phyloP scores from a whole-genome alignment of 2,329 filamentous ascomycete species.

The Calycina marina region DNA sequence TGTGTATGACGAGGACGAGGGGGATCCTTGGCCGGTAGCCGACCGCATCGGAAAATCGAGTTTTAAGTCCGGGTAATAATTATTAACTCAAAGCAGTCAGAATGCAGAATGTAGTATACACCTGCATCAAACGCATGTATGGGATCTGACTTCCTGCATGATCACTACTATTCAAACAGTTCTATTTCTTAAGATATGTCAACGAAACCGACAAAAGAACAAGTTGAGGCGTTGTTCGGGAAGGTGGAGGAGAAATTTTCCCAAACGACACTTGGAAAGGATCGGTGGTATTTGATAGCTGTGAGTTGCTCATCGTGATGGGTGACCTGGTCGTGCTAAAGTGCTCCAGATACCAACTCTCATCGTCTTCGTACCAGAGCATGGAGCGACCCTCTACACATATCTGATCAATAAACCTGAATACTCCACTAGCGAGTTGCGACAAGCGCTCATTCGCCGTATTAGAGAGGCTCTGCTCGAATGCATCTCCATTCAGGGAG shows the following conservation, averaged over 20 bases:
- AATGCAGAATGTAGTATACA: too few relatives aligned
- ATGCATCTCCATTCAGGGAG: constrained; percentile 40
- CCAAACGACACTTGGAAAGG: constrained; percentile 24
- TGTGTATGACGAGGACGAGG: too few relatives aligned
- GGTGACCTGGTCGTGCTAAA: too few relatives aligned
- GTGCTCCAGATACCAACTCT: constrained; percentile 17
- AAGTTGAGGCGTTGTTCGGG: constrained; percentile 28
- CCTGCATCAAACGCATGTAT: too few relatives aligned
- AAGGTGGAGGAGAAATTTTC: constrained; percentile 30
- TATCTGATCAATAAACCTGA: constrained; percentile 35
- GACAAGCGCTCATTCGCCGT: constrained; percentile 33
- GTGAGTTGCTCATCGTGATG: constrained; percentile 16
- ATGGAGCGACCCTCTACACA: constrained; percentile 38
- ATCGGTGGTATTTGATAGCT: constrained; percentile 31
- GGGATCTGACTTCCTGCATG: too few relatives aligned
- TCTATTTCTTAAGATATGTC: too few relatives aligned
- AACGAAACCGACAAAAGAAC: constrained; percentile 22
- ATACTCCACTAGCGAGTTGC: constrained; percentile 27
- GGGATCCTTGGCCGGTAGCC: too few relatives aligned
- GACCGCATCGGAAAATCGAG: too few relatives aligned
- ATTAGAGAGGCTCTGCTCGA: constrained; percentile 46
- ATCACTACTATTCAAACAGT: too few relatives aligned
- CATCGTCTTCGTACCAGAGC: constrained; percentile 35
- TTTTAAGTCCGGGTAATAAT: too few relatives aligned
- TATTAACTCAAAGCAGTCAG: too few relatives aligned